Conservation (phyloP, 2,329 filamentous ascomycete species). For the Zymoseptoria pseudotritici region DNA sequence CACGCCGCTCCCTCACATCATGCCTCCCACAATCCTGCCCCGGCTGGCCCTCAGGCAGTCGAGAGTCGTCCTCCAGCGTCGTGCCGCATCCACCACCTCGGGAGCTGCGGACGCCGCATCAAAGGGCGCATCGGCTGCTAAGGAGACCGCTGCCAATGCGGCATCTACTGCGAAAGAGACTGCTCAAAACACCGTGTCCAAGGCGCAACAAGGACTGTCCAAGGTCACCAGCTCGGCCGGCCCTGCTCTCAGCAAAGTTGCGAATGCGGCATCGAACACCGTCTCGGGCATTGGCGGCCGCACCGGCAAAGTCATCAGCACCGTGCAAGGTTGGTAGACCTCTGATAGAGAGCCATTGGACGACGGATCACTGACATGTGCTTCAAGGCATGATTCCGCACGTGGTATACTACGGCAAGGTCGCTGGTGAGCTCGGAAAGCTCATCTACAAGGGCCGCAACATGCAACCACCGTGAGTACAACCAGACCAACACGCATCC, state of each 20-base stretch:
- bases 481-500: not conserved
- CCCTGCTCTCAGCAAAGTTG: constrained; percentile 66
- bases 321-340: constrained; percentile 70
- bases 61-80: constrained; percentile 37
- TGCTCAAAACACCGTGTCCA: constrained; percentile 37
- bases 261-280: constrained; percentile 57
- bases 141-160: constrained; percentile 37
- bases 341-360: constrained; percentile 1
- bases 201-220: constrained; percentile 76
- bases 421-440: constrained; percentile 79
- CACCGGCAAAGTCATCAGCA: constrained; percentile 68
- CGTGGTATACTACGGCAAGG: constrained; percentile 85
- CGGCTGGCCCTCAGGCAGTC: constrained; percentile 39
- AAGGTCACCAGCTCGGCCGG: constrained; percentile 74
- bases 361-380: constrained; percentile 3
- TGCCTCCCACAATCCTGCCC: constrained; percentile 43
- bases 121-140: constrained; percentile 31
- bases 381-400: constrained; percentile 70
- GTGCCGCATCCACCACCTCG: constrained; percentile 44
- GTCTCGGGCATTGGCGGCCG: constrained; percentile 74
- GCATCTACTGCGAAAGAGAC: constrained; percentile 39
- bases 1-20: constrained; percentile 22
- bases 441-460: constrained; percentile 80
- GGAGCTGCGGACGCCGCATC: constrained; percentile 39
- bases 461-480: constrained; percentile 87